phyloP scores from a whole-genome alignment of 164 flowering plant species.

The Nymphaea colorata region DNA sequence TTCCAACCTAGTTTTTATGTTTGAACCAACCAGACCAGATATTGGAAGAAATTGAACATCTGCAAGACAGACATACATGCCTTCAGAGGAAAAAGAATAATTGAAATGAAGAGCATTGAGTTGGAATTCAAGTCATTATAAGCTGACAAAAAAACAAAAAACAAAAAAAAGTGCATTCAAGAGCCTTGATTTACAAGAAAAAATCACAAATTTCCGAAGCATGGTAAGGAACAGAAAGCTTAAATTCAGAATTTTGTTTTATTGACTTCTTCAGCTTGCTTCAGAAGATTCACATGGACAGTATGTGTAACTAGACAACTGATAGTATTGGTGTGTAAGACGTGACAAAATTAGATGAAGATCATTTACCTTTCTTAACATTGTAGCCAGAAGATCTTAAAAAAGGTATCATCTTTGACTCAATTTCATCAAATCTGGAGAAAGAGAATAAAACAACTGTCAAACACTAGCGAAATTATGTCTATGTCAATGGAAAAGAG shows the following conservation, averaged over 20 bases:
- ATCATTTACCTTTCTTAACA: conserved; percentile 76
- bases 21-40: conserved; percentile 76
- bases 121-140: too few relatives aligned
- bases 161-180: neutral
- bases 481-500: neutral
- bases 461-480: neutral
- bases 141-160: too few relatives aligned
- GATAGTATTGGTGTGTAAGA: too few relatives aligned
- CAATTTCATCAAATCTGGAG: conserved; percentile 83
- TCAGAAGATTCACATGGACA: too few relatives aligned
- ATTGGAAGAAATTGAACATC: conserved; percentile 90
- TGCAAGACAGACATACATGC: conserved; percentile 16
- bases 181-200: neutral
- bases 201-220: too few relatives aligned
- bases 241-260: too few relatives aligned
- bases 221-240: too few relatives aligned
- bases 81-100: neutral
- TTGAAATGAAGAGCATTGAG: neutral
- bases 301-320: too few relatives aligned
- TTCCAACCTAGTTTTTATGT: conserved; percentile 67
- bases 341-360: too few relatives aligned
- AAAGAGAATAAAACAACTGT: neutral
- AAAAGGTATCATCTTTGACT: conserved; percentile 80
- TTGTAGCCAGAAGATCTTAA: conserved; percentile 84
- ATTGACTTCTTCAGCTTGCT: too few relatives aligned